phyloP scores from a whole-genome alignment of 106 monocot species.

The Agapanthus africanus region DNA sequence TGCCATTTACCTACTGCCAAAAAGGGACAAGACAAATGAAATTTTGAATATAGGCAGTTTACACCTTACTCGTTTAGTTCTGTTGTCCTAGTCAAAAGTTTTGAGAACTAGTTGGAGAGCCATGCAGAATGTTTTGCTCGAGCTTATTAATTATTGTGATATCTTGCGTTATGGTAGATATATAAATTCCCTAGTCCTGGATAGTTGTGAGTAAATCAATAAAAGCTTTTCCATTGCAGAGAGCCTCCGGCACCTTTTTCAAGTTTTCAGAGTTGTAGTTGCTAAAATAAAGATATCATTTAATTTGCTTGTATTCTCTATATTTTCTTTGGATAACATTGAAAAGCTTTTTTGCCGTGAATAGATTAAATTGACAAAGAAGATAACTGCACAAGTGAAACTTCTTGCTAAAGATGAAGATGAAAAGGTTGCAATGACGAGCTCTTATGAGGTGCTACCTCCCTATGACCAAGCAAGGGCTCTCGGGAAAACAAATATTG shows the following conservation, averaged over 20 bases:
- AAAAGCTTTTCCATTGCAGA: not conserved
- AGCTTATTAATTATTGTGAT: not conserved
- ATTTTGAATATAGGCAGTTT: not conserved
- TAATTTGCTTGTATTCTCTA: not conserved
- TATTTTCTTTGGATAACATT: not conserved
- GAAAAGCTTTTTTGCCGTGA: not conserved
- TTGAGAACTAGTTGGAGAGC: not conserved
- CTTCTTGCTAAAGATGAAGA: conserved; percentile 83
- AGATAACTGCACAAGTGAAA: conserved; percentile 92
- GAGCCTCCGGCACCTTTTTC: not conserved
- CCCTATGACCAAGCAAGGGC: conserved; percentile 93
- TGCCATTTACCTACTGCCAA: not conserved
- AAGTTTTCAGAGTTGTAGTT: not conserved
- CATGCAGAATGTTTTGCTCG: not conserved
- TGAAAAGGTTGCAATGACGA: conserved; percentile 68
- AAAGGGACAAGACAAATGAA: not conserved
- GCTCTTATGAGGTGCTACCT: conserved; percentile 52
- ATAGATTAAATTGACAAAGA: conserved; percentile 72
- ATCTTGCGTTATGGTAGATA: not conserved
- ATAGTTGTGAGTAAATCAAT: not conserved
- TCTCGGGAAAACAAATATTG: conserved; percentile 82
- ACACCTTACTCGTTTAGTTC: not conserved
- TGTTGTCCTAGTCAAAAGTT: not conserved
- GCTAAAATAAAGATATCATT: not conserved
- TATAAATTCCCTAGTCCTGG: not conserved